Conservation (phyloP, 2,329 filamentous ascomycete species). For the Cryphonectria naterciae region DNA sequence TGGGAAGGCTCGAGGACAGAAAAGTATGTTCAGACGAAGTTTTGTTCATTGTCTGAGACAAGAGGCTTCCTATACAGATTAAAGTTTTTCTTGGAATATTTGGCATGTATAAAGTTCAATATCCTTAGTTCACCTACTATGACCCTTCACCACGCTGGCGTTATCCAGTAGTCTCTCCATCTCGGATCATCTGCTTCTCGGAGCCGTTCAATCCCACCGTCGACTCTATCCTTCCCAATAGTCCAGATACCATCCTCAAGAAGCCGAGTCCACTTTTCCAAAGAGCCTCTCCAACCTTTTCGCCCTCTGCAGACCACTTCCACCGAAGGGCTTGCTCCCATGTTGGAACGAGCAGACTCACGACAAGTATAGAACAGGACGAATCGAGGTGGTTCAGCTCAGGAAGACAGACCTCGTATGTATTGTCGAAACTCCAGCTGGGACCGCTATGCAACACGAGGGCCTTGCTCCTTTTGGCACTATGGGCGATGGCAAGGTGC, state of each 20-base stretch:
- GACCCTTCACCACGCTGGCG: background rate
- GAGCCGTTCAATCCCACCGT: constrained; percentile 31
- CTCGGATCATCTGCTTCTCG: constrained; percentile 18
- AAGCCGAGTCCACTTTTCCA: constrained; percentile 27
- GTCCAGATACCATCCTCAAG: constrained; percentile 32
- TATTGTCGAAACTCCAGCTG: background rate
- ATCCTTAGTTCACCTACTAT: background rate
- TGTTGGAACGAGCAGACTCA: constrained; percentile 6
- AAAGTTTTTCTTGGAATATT: background rate
- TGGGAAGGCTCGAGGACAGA: background rate
- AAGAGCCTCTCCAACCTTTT: constrained; percentile 31
- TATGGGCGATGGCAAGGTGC: no score
- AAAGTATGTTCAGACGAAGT: background rate
- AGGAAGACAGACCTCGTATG: background rate
- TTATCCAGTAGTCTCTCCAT: background rate
- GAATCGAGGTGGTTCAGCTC: background rate
- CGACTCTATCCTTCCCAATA: constrained; percentile 31
- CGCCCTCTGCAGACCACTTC: background rate
- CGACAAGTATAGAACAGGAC: background rate
- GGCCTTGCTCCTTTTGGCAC: background rate
- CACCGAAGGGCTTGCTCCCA: background rate
- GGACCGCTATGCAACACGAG: background rate
- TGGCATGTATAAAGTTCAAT: background rate
- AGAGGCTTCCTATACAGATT: background rate
- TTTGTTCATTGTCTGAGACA: background rate